These are phyloP conservation scores for Nosema muscidifuracis DNA, from an alignment of 371 early-diverging fungal genomes.

Conservation along the genomic window DNA sequence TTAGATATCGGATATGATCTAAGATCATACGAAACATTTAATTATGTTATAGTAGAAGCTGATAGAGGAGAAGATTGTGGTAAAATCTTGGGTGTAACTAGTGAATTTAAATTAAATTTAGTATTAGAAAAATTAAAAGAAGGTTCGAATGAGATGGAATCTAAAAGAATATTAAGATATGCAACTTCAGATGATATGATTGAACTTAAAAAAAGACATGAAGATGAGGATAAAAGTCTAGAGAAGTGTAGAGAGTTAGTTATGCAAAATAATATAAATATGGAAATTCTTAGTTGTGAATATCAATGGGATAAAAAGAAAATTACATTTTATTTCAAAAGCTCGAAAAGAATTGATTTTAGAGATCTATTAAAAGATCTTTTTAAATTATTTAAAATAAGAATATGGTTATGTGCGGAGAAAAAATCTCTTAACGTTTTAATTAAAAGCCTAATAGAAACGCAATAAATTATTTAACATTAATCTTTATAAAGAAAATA, in stretches of 20 bases:
- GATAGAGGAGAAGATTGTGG: conserved; percentile 64
- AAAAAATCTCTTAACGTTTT: conserved; percentile 36
- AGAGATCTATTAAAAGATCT: conserved; percentile 89
- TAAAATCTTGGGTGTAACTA: conserved; percentile 16
- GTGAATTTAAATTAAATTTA: conserved; percentile 16
- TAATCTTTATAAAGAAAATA: too few relatives aligned
- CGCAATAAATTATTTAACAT: too few relatives aligned
- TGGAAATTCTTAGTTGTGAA: conserved; percentile 61
- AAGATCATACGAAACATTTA: conserved; percentile 15
- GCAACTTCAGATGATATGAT: conserved; percentile 56
- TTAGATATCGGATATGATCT: conserved; percentile 34
- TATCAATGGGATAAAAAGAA: conserved; percentile 65
- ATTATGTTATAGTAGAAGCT: conserved; percentile 63
- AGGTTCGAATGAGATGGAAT: conserved; percentile 35
- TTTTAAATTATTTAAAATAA: conserved; percentile 92
- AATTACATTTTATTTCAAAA: conserved; percentile 62
- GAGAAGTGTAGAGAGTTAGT: conserved; percentile 48
- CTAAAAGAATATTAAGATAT: conserved; percentile 55
- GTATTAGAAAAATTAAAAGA: conserved; percentile 38
- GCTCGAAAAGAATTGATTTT: conserved; percentile 76
- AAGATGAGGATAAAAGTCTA: conserved; percentile 48
- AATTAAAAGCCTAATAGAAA: conserved; percentile 6
- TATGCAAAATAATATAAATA: conserved; percentile 41
- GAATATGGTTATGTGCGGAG: conserved; percentile 83
- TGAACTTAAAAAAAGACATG: conserved; percentile 44